Evolutionary conservation across 495 filamentous ascomycete species (phyloP).

Genomic region (Cenococcum geophilum): DNA sequence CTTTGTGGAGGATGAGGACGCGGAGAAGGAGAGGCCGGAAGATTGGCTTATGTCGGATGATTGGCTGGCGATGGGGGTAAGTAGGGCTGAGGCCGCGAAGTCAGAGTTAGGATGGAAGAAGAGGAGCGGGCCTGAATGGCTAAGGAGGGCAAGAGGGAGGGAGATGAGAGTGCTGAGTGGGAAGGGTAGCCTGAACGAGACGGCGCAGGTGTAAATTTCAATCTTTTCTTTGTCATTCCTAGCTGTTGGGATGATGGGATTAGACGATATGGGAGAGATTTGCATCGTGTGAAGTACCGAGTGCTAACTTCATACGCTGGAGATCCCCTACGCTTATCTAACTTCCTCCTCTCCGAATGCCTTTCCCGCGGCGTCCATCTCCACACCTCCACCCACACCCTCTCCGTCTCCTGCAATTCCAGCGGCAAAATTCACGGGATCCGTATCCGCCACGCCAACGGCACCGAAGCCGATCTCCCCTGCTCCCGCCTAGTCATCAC

Average conservation of each 20-base stretch:
- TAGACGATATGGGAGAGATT: background rate
- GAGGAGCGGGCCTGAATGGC: slow-evolving; percentile 49
- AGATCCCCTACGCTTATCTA: slow-evolving; percentile 55
- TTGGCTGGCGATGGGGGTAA: background rate
- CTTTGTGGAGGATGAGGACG: background rate
- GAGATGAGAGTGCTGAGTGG: slow-evolving; percentile 54
- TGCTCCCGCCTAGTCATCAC: slow-evolving; percentile 55
- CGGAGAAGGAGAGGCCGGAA: slow-evolving; percentile 5
- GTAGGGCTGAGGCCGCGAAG: slow-evolving; percentile 50
- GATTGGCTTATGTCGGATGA: slow-evolving; percentile 48
- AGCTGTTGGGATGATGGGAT: background rate
- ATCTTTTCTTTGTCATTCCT: background rate
- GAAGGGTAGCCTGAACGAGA: slow-evolving; percentile 55
- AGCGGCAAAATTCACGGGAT: slow-evolving; percentile 43
- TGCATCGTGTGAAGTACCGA: background rate
- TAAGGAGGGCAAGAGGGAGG: slow-evolving; percentile 47
- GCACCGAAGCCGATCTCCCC: slow-evolving; percentile 47
- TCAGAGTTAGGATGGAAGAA: slow-evolving; percentile 41
- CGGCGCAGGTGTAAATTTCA: slow-evolving; percentile 39
- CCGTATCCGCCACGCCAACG: slow-evolving; percentile 40
- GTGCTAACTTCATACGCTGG: slow-evolving; percentile 27
- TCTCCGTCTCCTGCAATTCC: slow-evolving; percentile 45
- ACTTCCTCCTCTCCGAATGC: slow-evolving; percentile 54
- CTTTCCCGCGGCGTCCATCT: slow-evolving; percentile 54
- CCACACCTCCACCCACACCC: slow-evolving; percentile 55